A percentile compares a stretch with the other conserved stretches of the same genome.
These are phyloP conservation scores for Allium fistulosum DNA, from an alignment of 106 monocot species.

Conservation along the genomic window DNA sequence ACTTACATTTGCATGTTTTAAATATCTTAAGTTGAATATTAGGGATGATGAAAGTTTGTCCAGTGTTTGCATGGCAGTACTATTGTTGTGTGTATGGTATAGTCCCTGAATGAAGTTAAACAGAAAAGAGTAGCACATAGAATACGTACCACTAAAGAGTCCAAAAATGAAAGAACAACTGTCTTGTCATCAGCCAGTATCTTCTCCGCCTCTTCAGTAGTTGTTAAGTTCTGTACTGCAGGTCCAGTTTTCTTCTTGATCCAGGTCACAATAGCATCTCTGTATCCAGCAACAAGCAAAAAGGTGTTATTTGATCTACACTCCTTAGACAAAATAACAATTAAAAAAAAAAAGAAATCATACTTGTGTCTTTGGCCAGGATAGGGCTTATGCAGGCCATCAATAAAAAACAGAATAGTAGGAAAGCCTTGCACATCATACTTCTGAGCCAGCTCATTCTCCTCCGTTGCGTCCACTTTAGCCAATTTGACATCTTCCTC, in stretches of 20 bases:
- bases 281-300: constrained; percentile 11
- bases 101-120: no score
- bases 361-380: constrained; percentile 54
- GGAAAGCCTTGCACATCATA: constrained; percentile 93
- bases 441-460: constrained; percentile 75
- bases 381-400: constrained; percentile 60
- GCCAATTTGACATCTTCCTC: constrained; percentile 64
- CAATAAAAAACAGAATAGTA: constrained; percentile 84
- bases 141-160: constrained; percentile 59
- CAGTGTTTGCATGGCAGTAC: no score
- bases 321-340: background rate
- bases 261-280: constrained; percentile 84
- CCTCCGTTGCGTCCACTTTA: constrained; percentile 92
- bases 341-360: background rate
- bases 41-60: no score
- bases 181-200: constrained; percentile 50
- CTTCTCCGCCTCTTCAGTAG: constrained; percentile 71
- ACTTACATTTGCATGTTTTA: no score
- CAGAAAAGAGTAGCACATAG: no score
- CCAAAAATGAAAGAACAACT: constrained; percentile 57
- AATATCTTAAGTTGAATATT: no score
- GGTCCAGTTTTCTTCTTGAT: constrained; percentile 95
- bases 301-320: background rate
- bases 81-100: no score
- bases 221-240: constrained; percentile 65